phyloP scores from a whole-genome alignment of 805 yeast species.

The Nakazawaea holstii region DNA sequence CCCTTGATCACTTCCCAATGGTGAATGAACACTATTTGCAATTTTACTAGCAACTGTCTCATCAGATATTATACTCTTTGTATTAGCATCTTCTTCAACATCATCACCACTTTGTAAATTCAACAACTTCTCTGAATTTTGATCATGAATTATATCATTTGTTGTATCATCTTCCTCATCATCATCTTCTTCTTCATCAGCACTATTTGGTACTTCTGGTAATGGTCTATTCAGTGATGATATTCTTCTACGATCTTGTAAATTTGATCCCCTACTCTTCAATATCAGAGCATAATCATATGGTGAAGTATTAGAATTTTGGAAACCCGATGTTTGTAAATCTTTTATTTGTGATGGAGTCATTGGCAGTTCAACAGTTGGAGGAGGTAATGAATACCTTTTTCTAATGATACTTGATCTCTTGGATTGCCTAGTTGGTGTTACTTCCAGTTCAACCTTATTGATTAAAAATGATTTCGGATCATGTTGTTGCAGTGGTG shows the following conservation, averaged over 20 bases:
- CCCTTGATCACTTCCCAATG: not conserved
- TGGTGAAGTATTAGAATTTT: not conserved
- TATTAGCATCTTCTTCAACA: not conserved
- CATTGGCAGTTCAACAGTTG: constrained; percentile 8
- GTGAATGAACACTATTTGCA: not conserved
- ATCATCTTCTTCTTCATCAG: constrained; percentile 4
- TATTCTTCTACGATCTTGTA: constrained; percentile 2
- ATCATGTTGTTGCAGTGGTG: no score
- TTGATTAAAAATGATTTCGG: no score
- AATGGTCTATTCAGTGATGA: constrained; percentile 11
- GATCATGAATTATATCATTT: not conserved
- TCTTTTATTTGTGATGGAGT: constrained; percentile 9
- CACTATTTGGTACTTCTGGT: constrained; percentile 5
- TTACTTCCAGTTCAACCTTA: no score
- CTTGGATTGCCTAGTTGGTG: not conserved
- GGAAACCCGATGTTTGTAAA: not conserved
- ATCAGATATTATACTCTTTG: not conserved
- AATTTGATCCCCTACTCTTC: not conserved
- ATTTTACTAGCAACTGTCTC: not conserved
- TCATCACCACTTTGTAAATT: not conserved
- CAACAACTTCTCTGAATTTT: not conserved
- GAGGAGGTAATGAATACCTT: constrained; percentile 11
- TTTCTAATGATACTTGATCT: not conserved
- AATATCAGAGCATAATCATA: constrained; percentile 2
- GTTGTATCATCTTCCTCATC: not conserved